These are phyloP conservation scores for Colletotrichum sp. DNA, from an alignment of 2,329 filamentous ascomycete species.

Conservation along the genomic window DNA sequence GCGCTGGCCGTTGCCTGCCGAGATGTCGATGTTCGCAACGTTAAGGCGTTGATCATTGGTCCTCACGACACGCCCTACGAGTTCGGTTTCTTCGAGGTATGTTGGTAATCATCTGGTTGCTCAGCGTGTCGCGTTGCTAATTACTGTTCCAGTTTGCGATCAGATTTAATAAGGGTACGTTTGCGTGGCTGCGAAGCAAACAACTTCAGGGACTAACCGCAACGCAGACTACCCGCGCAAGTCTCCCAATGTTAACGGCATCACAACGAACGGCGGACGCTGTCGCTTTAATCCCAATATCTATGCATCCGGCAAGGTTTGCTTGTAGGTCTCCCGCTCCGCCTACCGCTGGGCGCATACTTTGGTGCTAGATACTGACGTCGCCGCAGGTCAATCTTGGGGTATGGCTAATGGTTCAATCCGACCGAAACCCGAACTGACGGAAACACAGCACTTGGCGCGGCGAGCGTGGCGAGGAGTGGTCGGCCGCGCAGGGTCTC, in stretches of 20 bases:
- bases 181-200: neutral
- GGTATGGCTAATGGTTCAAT: conserved; percentile 55
- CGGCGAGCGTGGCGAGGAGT: conserved; percentile 88
- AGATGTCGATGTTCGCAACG: conserved; percentile 86
- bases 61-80: conserved; percentile 96
- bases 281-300: conserved; percentile 98
- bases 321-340: conserved; percentile 66
- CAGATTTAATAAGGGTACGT: conserved; percentile 74
- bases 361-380: neutral
- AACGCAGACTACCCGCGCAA: conserved; percentile 80
- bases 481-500: conserved; percentile 94
- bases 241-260: conserved; percentile 65
- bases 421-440: conserved; percentile 14
- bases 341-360: neutral
- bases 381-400: conserved; percentile 76
- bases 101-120: conserved; percentile 23
- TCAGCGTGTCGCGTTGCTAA: conserved; percentile 28
- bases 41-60: conserved; percentile 87
- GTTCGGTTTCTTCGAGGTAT: conserved; percentile 94
- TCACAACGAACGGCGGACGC: conserved; percentile 87
- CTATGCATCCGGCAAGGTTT: conserved; percentile 89
- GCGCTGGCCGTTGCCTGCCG: conserved; percentile 87
- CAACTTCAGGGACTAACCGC: neutral
- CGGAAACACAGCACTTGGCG: conserved; percentile 79
- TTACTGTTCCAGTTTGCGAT: conserved; percentile 66